Conservation (phyloP, 179 eudicot genomes). For the Actinidia polygama region DNA sequence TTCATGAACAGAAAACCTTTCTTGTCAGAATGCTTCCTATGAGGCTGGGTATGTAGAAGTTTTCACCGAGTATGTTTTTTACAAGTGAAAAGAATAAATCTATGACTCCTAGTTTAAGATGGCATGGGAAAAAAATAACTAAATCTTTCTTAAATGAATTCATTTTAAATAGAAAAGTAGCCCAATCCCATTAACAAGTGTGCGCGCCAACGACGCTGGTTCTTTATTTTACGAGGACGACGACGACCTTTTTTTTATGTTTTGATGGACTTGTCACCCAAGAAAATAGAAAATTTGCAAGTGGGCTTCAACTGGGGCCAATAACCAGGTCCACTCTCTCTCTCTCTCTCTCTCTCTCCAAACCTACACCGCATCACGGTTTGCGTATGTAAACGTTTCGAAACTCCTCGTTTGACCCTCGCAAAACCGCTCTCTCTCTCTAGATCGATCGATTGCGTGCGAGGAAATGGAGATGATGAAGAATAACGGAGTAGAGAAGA, state of each 20-base stretch:
- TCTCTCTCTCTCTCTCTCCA: not conserved
- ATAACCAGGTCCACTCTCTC: not conserved
- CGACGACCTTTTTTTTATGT: not conserved
- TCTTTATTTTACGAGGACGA: no score
- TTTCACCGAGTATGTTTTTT: no score
- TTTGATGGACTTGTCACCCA: not conserved
- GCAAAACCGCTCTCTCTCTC: not conserved
- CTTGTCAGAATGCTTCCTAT: no score
- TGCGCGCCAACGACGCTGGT: no score
- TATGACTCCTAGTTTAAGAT: no score
- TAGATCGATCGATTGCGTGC: conserved; percentile 10
- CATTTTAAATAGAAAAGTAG: no score
- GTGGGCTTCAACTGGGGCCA: not conserved
- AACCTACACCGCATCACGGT: not conserved
- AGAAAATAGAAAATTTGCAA: not conserved
- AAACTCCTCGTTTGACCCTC: not conserved
- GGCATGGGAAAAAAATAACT: no score
- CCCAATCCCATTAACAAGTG: no score
- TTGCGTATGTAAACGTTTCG: not conserved
- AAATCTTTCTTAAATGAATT: no score
- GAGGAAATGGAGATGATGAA: conserved; percentile 18
- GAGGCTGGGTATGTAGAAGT: no score
- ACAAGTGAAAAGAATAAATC: no score
- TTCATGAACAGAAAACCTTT: no score
- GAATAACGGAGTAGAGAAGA: conserved; percentile 18